Conservation (phyloP, 345 rosid genomes). For the Eucalyptus cloeziana region DNA sequence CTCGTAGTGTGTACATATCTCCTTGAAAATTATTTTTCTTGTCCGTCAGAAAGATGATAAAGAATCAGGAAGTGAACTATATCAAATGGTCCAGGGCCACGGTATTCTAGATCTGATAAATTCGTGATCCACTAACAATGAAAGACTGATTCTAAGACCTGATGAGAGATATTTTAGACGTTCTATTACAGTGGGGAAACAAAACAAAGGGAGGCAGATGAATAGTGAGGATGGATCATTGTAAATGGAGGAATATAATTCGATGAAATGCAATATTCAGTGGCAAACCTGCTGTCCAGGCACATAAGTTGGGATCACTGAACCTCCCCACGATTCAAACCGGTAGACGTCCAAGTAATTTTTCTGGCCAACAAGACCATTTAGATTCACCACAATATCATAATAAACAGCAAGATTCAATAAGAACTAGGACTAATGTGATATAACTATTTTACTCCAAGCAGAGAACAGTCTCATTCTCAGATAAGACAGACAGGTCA, state of each 20-base stretch:
- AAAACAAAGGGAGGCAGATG: neutral
- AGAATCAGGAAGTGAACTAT: neutral
- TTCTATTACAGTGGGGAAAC: neutral
- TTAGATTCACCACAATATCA: neutral
- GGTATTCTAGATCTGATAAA: neutral
- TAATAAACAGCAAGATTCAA: neutral
- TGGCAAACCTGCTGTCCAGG: conserved; percentile 80
- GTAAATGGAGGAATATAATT: neutral
- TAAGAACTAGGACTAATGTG: neutral
- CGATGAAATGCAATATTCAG: neutral
- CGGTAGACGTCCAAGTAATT: conserved; percentile 91
- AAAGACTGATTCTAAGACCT: neutral
- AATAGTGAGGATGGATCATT: neutral
- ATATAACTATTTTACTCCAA: neutral
- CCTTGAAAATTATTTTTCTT: neutral
- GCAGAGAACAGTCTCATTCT: neutral
- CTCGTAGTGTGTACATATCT: neutral
- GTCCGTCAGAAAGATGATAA: neutral
- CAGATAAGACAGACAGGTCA: neutral
- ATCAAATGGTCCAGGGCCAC: neutral
- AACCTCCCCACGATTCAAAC: conserved; percentile 98
- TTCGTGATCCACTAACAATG: neutral
- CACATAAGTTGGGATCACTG: conserved; percentile 71
- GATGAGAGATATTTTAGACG: neutral
- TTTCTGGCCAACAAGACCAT: conserved; percentile 32